Percentiles rank a stretch among this genome's conserved stretches.
Evolutionary conservation across 1,284 basidiomycete genomes (phyloP).

Genomic region (Cryptococcus sp.): DNA sequence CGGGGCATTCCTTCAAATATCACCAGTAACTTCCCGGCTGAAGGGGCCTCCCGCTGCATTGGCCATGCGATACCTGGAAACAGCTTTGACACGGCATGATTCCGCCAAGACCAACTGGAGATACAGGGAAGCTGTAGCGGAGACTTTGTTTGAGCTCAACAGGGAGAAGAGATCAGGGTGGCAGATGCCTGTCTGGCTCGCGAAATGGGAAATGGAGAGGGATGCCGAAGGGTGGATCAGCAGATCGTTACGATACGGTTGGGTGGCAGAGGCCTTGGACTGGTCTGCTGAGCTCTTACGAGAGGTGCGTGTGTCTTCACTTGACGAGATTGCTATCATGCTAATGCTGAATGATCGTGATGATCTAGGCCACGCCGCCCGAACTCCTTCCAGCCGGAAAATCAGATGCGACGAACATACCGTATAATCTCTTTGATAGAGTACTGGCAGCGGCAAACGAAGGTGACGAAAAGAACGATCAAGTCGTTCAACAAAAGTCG

Average conservation of each 20-base stretch:
- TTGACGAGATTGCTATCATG: background rate
- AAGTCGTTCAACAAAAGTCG: conserved; percentile 34
- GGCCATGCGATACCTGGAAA: conserved; percentile 84
- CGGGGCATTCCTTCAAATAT: conserved; percentile 77
- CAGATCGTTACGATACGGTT: conserved; percentile 66
- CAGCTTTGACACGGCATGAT: conserved; percentile 77
- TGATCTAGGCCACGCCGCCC: conserved; percentile 61
- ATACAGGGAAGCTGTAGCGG: conserved; percentile 74
- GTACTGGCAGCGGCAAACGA: conserved; percentile 69
- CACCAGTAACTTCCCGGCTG: conserved; percentile 74
- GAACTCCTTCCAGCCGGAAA: conserved; percentile 62
- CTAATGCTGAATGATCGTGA: background rate
- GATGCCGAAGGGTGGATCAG: conserved; percentile 41
- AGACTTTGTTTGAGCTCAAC: conserved; percentile 71
- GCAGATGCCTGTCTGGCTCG: conserved; percentile 75
- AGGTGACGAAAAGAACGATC: conserved; percentile 55
- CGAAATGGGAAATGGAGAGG: conserved; percentile 57
- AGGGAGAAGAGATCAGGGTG: conserved; percentile 51
- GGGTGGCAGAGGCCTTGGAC: conserved; percentile 74
- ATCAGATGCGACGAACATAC: conserved; percentile 70
- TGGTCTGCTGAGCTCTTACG: conserved; percentile 69
- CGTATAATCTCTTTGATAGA: conserved; percentile 84
- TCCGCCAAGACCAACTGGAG: conserved; percentile 68
- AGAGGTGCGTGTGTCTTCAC: conserved; percentile 59
- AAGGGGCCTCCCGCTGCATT: conserved; percentile 75